Conservation (phyloP, 225 moss, liverwort and hornwort genomes). For the Rhytidiadelphus loreus region DNA sequence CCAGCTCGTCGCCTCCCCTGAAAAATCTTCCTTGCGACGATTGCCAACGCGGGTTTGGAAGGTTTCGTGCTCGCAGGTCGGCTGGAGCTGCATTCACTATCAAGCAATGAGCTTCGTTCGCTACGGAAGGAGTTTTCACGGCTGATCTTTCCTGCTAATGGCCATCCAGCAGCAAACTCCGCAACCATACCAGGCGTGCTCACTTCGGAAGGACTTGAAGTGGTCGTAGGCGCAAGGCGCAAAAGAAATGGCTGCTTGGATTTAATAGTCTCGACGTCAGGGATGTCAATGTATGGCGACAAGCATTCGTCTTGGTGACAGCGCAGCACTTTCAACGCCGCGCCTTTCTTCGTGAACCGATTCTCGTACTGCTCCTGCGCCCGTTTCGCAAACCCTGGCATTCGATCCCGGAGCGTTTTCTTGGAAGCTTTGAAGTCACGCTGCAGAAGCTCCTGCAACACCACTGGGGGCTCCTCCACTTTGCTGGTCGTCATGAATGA, state of each 20-base stretch:
- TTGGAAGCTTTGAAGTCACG: constrained; percentile 14
- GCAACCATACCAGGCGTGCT: not conserved
- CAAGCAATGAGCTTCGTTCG: not conserved
- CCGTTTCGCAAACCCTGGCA: constrained; percentile 8
- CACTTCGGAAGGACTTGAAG: not conserved
- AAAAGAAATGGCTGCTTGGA: not conserved
- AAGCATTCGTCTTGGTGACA: not conserved
- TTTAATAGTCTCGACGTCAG: not conserved
- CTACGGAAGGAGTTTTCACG: not conserved
- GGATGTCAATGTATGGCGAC: not conserved
- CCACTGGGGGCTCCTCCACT: constrained; percentile 4
- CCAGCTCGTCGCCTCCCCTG: not conserved
- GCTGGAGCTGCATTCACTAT: constrained; percentile 5
- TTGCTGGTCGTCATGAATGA: not conserved
- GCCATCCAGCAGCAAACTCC: constrained; percentile 6
- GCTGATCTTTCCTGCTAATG: not conserved
- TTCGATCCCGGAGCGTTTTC: constrained; percentile 19
- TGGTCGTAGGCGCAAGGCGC: not conserved
- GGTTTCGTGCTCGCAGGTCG: not conserved
- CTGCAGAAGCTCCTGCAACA: constrained; percentile 46
- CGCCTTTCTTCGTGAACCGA: not conserved
- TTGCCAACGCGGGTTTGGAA: not conserved
- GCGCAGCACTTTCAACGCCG: not conserved
- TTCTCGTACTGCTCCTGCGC: constrained; percentile 6
- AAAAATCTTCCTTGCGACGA: constrained; percentile 3